Evolutionary conservation across 495 filamentous ascomycete species (phyloP).

Genomic region (Hyaloscypha variabilis): DNA sequence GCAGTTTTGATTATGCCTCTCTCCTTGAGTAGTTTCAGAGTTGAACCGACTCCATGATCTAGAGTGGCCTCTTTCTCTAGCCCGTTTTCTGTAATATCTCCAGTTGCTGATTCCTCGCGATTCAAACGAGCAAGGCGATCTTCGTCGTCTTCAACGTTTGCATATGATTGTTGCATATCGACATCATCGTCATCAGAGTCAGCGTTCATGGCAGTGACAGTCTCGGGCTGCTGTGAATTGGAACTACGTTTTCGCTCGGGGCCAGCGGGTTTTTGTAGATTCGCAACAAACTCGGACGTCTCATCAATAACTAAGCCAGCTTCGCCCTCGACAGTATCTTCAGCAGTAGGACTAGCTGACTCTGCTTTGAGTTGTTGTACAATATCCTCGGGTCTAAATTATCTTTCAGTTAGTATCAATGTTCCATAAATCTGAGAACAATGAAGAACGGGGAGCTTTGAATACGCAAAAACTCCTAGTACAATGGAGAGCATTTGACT

Average conservation of each 20-base stretch:
- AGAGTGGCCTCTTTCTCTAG: constrained; percentile 84
- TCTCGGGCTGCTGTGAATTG: constrained; percentile 35
- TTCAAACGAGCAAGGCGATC: constrained; percentile 51
- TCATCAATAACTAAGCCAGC: constrained; percentile 89
- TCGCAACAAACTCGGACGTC: constrained; percentile 91
- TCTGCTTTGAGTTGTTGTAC: constrained; percentile 82
- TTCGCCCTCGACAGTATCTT: constrained; percentile 51
- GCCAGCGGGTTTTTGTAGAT: constrained; percentile 69
- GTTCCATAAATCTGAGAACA: background rate
- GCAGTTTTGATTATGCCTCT: constrained; percentile 75
- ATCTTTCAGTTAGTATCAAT: background rate
- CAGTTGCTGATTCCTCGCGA: constrained; percentile 48
- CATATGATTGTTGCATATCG: constrained; percentile 63
- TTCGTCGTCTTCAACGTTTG: constrained; percentile 58
- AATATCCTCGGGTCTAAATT: constrained; percentile 72
- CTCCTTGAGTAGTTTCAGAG: constrained; percentile 78
- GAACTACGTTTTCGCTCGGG: constrained; percentile 59
- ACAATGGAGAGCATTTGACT: no score
- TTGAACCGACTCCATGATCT: constrained; percentile 76
- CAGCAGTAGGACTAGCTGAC: constrained; percentile 49
- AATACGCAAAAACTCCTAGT: no score
- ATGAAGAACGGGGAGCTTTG: background rate
- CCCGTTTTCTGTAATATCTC: constrained; percentile 68
- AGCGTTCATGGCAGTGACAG: constrained; percentile 51
- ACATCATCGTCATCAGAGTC: constrained; percentile 59